phyloP scores from a whole-genome alignment of 1,284 basidiomycete genomes.

The Coniferiporia weirii region DNA sequence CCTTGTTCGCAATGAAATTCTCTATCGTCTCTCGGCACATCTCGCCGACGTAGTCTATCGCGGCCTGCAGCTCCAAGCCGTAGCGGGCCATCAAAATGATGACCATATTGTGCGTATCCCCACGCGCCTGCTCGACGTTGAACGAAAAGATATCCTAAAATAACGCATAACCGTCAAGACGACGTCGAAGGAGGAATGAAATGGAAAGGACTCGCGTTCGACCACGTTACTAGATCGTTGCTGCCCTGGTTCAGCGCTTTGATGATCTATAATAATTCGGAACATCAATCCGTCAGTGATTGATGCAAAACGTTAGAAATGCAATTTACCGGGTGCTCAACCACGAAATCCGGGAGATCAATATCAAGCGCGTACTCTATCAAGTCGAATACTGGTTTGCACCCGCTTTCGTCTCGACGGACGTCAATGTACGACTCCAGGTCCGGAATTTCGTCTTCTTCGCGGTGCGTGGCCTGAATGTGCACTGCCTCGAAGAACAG shows the following conservation, averaged over 20 bases:
- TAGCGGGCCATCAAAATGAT: conserved; percentile 28
- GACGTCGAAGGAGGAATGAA: neutral
- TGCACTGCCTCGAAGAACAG: conserved; percentile 36
- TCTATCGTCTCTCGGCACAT: conserved; percentile 35
- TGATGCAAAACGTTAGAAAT: conserved; percentile 9
- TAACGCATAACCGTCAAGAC: neutral
- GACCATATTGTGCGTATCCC: conserved; percentile 41
- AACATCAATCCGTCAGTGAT: conserved; percentile 15
- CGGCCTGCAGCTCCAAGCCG: conserved; percentile 33
- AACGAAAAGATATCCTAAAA: conserved; percentile 40
- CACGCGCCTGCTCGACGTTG: conserved; percentile 39
- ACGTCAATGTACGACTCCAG: conserved; percentile 35
- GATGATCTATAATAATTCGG: conserved; percentile 23
- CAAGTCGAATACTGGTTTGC: conserved; percentile 36
- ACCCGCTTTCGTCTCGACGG: conserved; percentile 32
- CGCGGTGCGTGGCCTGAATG: conserved; percentile 31
- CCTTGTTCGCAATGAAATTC: conserved; percentile 30
- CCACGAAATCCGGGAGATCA: conserved; percentile 35
- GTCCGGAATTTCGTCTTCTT: conserved; percentile 29
- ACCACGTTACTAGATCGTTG: conserved; percentile 40
- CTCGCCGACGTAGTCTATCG: conserved; percentile 37
- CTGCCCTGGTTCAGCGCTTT: conserved; percentile 32
- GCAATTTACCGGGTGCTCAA: conserved; percentile 28
- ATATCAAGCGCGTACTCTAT: conserved; percentile 37
- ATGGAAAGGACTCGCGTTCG: conserved; percentile 31